Percentiles rank a stretch among this genome's conserved stretches.
These are phyloP conservation scores for Priceomyces carsonii DNA, from an alignment of 805 yeast species.

Conservation along the genomic window DNA sequence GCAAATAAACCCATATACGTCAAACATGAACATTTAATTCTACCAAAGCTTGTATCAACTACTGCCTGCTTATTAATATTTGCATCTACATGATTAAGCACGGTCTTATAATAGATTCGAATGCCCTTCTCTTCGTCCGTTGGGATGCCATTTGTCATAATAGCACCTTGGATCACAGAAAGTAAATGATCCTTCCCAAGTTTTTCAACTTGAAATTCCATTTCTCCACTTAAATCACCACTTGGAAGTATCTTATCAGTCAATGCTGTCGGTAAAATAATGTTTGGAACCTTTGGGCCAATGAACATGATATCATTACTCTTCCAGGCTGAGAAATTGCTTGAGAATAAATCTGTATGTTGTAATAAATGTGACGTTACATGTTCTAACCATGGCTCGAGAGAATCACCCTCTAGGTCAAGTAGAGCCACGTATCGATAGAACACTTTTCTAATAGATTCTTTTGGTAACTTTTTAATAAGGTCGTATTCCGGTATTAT, in stretches of 20 bases:
- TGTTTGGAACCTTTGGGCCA: no score
- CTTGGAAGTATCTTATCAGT: no score
- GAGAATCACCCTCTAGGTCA: constrained; percentile 6
- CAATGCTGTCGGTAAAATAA: no score
- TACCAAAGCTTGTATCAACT: neutral
- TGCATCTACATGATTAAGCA: neutral
- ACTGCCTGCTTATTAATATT: neutral
- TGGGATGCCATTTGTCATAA: neutral
- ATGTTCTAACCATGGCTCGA: constrained; percentile 6
- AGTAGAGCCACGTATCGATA: constrained; percentile 7
- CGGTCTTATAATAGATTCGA: no score
- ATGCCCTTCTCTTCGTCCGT: no score
- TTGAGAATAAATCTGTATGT: no score
- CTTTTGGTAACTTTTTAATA: neutral
- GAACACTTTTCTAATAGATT: constrained; percentile 3
- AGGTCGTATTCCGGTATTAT: neutral
- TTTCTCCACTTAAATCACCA: no score
- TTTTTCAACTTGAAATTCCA: neutral
- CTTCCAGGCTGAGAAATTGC: no score
- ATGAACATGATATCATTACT: no score
- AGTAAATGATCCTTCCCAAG: constrained; percentile 1
- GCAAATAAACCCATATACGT: constrained; percentile 4
- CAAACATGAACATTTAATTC: neutral
- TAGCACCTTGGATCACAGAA: neutral
- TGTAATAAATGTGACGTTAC: no score